Conservation (phyloP, 441 rosid species). For the Erysimum pusillum region DNA sequence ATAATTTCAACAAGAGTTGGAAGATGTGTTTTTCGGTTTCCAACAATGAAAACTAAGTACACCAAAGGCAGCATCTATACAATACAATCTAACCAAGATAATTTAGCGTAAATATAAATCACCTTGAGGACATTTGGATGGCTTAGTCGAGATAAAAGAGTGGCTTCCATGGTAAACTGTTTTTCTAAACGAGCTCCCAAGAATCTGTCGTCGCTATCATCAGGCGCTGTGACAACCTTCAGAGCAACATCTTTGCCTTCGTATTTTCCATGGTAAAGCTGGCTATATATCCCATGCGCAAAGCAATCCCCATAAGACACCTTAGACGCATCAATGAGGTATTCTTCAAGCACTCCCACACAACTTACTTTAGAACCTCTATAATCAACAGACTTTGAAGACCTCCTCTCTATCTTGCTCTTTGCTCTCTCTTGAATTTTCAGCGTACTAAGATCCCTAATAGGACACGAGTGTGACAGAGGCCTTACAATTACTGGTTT, state of each 20-base stretch:
- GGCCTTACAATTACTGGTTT: slow-evolving; percentile 46
- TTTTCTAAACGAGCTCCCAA: slow-evolving; percentile 74
- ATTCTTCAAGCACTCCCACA: slow-evolving; percentile 71
- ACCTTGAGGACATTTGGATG: slow-evolving; percentile 90
- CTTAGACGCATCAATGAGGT: slow-evolving; percentile 69
- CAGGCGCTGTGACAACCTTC: slow-evolving; percentile 73
- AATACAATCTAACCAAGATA: slow-evolving; percentile 9
- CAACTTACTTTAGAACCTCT: slow-evolving; percentile 75
- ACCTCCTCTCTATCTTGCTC: slow-evolving; percentile 66
- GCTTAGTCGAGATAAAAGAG: slow-evolving; percentile 72
- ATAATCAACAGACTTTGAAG: slow-evolving; percentile 81
- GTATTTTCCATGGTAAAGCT: slow-evolving; percentile 84
- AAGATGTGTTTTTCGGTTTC: not conserved
- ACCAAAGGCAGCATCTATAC: slow-evolving; percentile 12
- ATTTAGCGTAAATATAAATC: slow-evolving; percentile 14
- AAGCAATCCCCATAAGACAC: slow-evolving; percentile 77
- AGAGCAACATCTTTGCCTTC: slow-evolving; percentile 87
- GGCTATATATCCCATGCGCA: slow-evolving; percentile 85
- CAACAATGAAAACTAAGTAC: not conserved
- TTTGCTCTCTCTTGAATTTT: slow-evolving; percentile 59
- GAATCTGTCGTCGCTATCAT: slow-evolving; percentile 64
- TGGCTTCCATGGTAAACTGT: slow-evolving; percentile 83
- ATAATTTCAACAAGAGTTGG: not conserved
- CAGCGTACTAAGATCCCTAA: slow-evolving; percentile 61
- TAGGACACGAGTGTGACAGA: slow-evolving; percentile 57